Evolutionary conservation across 164 flowering plant genomes (phyloP), one percentile per base, ranked within the genome.

Genomic region (Dillenia turbinata): DNA sequence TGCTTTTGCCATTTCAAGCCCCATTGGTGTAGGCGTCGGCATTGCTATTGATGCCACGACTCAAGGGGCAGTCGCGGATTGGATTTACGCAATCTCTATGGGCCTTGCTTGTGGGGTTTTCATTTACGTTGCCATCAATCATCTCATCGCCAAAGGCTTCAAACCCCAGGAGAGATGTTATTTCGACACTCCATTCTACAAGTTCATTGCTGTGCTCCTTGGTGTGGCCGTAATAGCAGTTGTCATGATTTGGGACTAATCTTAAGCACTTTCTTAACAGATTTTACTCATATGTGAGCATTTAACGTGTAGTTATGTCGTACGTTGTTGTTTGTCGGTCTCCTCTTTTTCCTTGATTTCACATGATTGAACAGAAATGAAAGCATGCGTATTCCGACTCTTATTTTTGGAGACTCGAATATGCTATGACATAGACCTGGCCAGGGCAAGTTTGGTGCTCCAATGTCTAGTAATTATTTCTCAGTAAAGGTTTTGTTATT

Each of bases 1-100:
- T 12, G 92, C 94, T 8, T 92, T 92, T 10, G 94, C 92, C 0
- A 63, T 92, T 22, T 89, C 96, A 3, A 89, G 92, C 67, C 96
- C 97, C 7, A 66, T 86, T 12, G 96, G 97, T 16, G 89, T 89
- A 0, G 96, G 85, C 2, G 87, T 89, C 9, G 96, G 96, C 22
- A 87, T 92, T 1, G 82, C 81, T 48, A 84, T 89, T 14, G 85
- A 85, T 59, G 85, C 88, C 65, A 85, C 94, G 0, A 71, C 86
- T 8, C 70, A 89, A 75, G 92, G 96, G 1, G 33, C 33, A 0
- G 77, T 44, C 0, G 93, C 96, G 40, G 88, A 89, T 65, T 89
- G 97, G 96, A 76, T 77, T 49, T 92, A 74, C 52, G 92, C 90
- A 9, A 87, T 89, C 43, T 78, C 92, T 24, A 86, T 85, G 96